A percentile compares a stretch with the other conserved stretches of the same genome.
phyloP scores from a whole-genome alignment of 257 asterid genomes.

The Solanum sitiens region DNA sequence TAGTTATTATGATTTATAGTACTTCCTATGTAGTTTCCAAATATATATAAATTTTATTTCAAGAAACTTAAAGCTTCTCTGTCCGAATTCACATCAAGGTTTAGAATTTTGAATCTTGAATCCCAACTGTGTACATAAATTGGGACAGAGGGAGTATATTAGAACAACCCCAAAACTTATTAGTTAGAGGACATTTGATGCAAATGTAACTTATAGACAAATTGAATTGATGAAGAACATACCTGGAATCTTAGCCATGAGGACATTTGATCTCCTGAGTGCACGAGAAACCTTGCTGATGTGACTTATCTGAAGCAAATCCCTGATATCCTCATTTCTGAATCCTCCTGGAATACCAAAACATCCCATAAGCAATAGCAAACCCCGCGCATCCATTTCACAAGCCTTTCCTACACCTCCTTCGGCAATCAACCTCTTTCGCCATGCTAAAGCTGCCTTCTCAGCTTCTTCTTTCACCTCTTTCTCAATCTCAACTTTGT shows the following conservation, averaged over 20 bases:
- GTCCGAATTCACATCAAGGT: neutral
- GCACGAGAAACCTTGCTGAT: slow-evolving; percentile 38
- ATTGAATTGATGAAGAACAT: neutral
- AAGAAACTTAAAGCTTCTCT: neutral
- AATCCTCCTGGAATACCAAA: slow-evolving; percentile 52
- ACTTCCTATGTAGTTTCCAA: neutral
- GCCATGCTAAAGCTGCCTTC: slow-evolving; percentile 54
- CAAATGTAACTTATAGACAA: neutral
- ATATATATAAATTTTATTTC: neutral
- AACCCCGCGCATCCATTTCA: slow-evolving; percentile 71
- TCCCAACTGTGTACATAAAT: neutral
- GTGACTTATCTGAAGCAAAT: slow-evolving; percentile 39
- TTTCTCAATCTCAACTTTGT: slow-evolving; percentile 19
- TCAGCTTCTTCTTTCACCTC: slow-evolving; percentile 47
- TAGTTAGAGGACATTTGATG: neutral
- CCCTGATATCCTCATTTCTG: slow-evolving; percentile 46
- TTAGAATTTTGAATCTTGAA: neutral
- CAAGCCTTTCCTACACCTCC: slow-evolving; percentile 53
- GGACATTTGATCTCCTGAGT: slow-evolving; percentile 38
- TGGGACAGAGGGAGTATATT: neutral
- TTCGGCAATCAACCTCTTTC: slow-evolving; percentile 55
- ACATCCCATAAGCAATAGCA: slow-evolving; percentile 60
- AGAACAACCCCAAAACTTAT: neutral
- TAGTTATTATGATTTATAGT: no score
- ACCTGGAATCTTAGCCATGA: slow-evolving; percentile 59